Evolutionary conservation across 2,329 filamentous ascomycete genomes (phyloP), one percentile per base, ranked within the genome.

Genomic region (Pleurostoma richardsiae): DNA sequence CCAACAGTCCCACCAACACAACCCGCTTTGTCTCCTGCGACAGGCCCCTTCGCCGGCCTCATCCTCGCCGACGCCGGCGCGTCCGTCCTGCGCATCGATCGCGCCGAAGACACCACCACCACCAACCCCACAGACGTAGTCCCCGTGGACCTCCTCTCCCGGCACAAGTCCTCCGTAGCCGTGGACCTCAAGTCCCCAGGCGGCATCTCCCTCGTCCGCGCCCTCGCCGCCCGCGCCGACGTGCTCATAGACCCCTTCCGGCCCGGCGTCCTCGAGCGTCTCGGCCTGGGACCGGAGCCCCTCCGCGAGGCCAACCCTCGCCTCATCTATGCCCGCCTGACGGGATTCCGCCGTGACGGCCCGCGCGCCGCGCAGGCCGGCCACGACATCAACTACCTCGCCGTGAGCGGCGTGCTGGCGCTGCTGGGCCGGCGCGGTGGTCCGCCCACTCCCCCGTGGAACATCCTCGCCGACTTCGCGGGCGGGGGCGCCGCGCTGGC

Each of bases 341-440:
- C 90, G 3, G 92, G 92, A 0, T 97, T 96, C 66, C 77, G 92
- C 10, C 77, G 91, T 38, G 89, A 95, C 67, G 92, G 91, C 0
- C 85, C 82, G 57, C 97, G 96, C 68, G 80, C 79, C 42, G 70
- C 78, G 58, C 96, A 96, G 91, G 90, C 91, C 0, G 91, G 91
- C 40, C 91, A 96, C 62, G 91, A 96, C 63, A 96, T 96, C 65
- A 96, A 97, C 62, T 97, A 97, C 67, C 85, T 97, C 39, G 89
- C 91, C 42, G 88, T 96, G 0, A 87, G 86, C 0, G 92, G 92
- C 0, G 85, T 87, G 1, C 69, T 97, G 29, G 77, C 78, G 1
- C 73, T 96, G 67, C 78, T 97, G 3, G 92, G 92, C 1, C 74
- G 86, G 1, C 71, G 72, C 29, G 77, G 74, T 11, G 79, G 85